phyloP scores from a whole-genome alignment of 2,329 filamentous ascomycete species.

The Ophiocordyceps camponoti-saundersi region DNA sequence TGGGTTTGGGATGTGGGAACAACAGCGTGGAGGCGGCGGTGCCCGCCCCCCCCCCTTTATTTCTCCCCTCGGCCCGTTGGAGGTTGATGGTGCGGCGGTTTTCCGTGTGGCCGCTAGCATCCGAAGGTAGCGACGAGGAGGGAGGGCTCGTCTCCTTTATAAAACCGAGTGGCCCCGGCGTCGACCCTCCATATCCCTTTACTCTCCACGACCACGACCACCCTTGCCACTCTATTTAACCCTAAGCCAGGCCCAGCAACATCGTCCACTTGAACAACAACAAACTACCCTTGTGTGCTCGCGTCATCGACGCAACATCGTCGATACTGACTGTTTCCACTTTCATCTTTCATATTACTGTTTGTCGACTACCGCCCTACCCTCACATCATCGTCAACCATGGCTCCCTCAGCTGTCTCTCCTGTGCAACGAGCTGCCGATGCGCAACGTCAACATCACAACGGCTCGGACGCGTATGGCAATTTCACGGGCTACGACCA shows the following conservation, averaged over 20 bases:
- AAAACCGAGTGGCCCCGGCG: background rate
- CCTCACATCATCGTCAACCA: background rate
- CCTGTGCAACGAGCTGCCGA: conserved; percentile 26
- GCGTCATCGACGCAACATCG: no score
- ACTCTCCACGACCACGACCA: no score
- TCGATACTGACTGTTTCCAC: no score
- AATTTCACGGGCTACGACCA: conserved; percentile 80
- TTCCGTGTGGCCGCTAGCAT: conserved; percentile 4
- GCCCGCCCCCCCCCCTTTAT: no score
- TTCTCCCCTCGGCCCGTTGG: conserved; percentile 4
- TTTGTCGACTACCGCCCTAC: background rate
- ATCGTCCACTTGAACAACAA: no score
- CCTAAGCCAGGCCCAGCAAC: no score
- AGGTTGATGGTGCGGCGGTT: conserved; percentile 6
- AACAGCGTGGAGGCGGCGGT: background rate
- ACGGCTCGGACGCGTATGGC: conserved; percentile 31
- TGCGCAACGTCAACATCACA: conserved; percentile 20
- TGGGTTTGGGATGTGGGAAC: background rate
- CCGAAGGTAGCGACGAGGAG: background rate
- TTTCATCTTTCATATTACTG: no score
- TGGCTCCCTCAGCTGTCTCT: conserved; percentile 34
- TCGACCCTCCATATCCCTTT: background rate
- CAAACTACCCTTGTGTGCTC: no score
- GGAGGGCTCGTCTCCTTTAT: background rate
- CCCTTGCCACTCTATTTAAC: no score